These are phyloP conservation scores for Crithidia sp. DNA, from an alignment of 208 protist genomes.

Conservation along the genomic window DNA sequence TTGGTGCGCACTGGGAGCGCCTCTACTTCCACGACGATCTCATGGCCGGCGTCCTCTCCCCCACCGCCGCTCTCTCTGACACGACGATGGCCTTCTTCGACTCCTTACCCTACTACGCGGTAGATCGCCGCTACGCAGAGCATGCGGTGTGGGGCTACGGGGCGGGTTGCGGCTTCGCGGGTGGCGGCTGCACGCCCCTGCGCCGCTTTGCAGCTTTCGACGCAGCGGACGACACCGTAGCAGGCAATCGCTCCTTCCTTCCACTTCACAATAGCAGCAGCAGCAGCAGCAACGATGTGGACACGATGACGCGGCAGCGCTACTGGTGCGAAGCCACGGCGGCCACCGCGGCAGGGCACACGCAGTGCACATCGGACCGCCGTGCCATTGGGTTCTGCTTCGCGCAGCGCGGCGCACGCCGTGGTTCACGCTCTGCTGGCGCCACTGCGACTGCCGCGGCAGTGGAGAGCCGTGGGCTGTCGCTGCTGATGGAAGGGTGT, in stretches of 20 bases:
- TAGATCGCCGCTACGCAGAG: conserved; percentile 29
- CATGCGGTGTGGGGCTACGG: conserved; percentile 39
- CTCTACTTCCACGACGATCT: conserved; percentile 66
- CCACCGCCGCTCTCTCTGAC: conserved; percentile 38
- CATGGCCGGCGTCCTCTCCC: conserved; percentile 65
- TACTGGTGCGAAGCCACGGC: conserved; percentile 34
- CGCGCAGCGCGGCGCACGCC: neutral
- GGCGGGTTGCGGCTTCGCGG: conserved; percentile 51
- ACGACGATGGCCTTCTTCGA: conserved; percentile 74
- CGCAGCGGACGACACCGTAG: neutral
- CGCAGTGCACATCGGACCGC: conserved; percentile 47
- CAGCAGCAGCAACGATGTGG: neutral
- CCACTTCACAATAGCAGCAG: too few relatives aligned
- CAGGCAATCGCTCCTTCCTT: too few relatives aligned
- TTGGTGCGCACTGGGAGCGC: conserved; percentile 81
- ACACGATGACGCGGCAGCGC: conserved; percentile 3
- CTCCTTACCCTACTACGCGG: conserved; percentile 68
- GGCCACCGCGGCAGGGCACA: conserved; percentile 4
- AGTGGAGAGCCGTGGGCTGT: conserved; percentile 11
- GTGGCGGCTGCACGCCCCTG: conserved; percentile 6
- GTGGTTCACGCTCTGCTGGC: neutral
- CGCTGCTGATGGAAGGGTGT: conserved; percentile 56
- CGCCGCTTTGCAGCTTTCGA: conserved; percentile 4
- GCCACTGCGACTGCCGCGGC: neutral
- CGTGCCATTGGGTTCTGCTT: conserved; percentile 48